These are phyloP conservation scores for Schoenoplectus triqueter DNA, from an alignment of 202 grass and related monocot genomes.

Conservation along the genomic window DNA sequence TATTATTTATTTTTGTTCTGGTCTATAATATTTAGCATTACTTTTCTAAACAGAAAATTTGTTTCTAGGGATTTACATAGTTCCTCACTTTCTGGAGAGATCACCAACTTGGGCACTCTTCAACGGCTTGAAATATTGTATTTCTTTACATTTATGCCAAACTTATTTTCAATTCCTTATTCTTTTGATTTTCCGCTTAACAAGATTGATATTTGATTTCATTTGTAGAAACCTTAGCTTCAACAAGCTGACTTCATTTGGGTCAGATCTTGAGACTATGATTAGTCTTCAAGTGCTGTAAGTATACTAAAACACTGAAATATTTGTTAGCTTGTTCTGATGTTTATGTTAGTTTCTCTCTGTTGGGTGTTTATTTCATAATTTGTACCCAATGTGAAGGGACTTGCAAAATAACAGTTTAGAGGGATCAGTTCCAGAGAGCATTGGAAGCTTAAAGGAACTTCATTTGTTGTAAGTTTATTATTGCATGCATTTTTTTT, in stretches of 20 bases:
- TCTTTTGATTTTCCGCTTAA: neutral
- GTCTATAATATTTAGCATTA: neutral
- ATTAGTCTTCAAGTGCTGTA: constrained; percentile 49
- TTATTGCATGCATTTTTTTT: neutral
- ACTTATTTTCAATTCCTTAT: constrained; percentile 6
- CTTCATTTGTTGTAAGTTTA: constrained; percentile 45
- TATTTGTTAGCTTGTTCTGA: constrained; percentile 18
- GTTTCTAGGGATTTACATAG: constrained; percentile 46
- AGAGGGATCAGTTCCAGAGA: constrained; percentile 44
- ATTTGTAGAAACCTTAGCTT: constrained; percentile 48
- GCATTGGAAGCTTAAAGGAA: constrained; percentile 46
- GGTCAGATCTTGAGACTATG: constrained; percentile 42
- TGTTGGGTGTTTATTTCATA: constrained; percentile 22
- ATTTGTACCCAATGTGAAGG: constrained; percentile 31
- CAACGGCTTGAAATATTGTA: constrained; percentile 48
- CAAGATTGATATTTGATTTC: neutral
- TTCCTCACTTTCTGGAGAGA: constrained; percentile 46
- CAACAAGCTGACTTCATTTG: constrained; percentile 49
- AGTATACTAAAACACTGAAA: constrained; percentile 25
- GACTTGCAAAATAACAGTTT: constrained; percentile 51
- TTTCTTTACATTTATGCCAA: constrained; percentile 5
- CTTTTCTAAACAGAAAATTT: neutral
- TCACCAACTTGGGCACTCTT: constrained; percentile 47
- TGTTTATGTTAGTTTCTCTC: neutral
- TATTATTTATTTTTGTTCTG: neutral